These are phyloP conservation scores for Goffeauzyma gilvescens DNA, from an alignment of 768 basidiomycete species.

Conservation along the genomic window DNA sequence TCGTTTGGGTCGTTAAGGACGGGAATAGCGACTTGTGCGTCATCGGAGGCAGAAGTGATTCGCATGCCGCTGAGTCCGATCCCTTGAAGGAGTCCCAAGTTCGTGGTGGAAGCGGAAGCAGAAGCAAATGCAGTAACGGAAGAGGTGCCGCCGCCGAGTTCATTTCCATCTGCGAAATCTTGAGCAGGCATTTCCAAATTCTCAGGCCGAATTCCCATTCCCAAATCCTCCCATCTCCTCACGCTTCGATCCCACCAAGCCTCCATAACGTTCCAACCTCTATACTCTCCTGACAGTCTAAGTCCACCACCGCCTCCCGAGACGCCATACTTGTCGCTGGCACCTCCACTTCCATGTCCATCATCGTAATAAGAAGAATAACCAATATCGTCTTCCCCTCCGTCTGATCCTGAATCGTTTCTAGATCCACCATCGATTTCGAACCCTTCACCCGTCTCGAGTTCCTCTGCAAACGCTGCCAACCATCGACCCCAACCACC, in stretches of 20 bases:
- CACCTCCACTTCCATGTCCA: conserved; percentile 6
- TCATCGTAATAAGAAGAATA: conserved; percentile 28
- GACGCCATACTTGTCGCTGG: conserved; percentile 21
- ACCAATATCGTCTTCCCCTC: conserved; percentile 32
- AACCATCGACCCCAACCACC: conserved; percentile 93
- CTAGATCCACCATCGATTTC: conserved; percentile 43
- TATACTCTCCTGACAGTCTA: conserved; percentile 63
- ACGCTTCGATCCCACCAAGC: conserved; percentile 83
- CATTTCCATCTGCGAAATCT: conserved; percentile 10
- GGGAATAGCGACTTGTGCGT: conserved; percentile 28
- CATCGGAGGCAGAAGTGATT: conserved; percentile 13
- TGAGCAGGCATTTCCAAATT: too few relatives aligned
- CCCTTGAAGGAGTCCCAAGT: too few relatives aligned
- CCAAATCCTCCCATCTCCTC: conserved; percentile 65
- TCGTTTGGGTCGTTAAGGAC: conserved; percentile 10
- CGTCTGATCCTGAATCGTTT: conserved; percentile 18
- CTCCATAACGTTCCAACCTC: conserved; percentile 80
- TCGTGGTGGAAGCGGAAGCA: too few relatives aligned
- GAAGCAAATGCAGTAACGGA: too few relatives aligned
- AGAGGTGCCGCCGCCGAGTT: too few relatives aligned
- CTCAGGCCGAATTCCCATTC: conserved; percentile 40
- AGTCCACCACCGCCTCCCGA: conserved; percentile 56
- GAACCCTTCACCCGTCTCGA: conserved; percentile 75
- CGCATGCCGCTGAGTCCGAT: conserved; percentile 22
- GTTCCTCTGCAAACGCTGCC: conserved; percentile 70